Evolutionary conservation across 2,329 filamentous ascomycete genomes (phyloP).

Genomic region (Aspergillus sp.): DNA sequence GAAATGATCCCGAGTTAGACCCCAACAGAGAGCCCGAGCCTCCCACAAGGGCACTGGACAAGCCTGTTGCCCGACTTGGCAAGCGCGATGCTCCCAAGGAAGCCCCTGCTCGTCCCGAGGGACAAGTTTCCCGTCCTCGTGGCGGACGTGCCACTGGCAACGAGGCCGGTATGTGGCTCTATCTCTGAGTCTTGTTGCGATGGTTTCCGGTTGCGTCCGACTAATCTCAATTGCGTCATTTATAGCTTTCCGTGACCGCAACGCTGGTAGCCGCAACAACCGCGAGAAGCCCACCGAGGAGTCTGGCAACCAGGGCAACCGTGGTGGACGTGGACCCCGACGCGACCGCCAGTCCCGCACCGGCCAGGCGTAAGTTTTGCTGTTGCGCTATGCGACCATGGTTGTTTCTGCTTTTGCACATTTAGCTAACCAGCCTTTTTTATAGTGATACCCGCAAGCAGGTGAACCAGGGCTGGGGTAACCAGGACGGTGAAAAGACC

Average conservation of each 20-base stretch:
- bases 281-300: slow-evolving; percentile 77
- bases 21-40: slow-evolving; percentile 73
- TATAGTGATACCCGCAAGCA: slow-evolving; percentile 47
- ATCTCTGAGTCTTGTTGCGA: neutral
- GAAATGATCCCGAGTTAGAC: slow-evolving; percentile 69
- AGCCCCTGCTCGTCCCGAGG: slow-evolving; percentile 53
- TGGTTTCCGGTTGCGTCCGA: slow-evolving; percentile 2
- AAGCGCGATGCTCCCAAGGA: slow-evolving; percentile 87
- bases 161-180: slow-evolving; percentile 74
- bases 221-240: slow-evolving; percentile 18
- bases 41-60: slow-evolving; percentile 87
- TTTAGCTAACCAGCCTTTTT: slow-evolving; percentile 2
- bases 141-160: slow-evolving; percentile 65
- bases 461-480: slow-evolving; percentile 83
- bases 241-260: slow-evolving; percentile 85
- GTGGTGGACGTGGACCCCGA: slow-evolving; percentile 51
- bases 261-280: slow-evolving; percentile 78
- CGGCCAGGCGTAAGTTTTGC: slow-evolving; percentile 55
- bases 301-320: slow-evolving; percentile 46
- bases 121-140: slow-evolving; percentile 41
- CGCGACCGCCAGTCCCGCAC: slow-evolving; percentile 65
- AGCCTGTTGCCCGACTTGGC: slow-evolving; percentile 70
- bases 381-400: neutral
- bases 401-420: neutral
- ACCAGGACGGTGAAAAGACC: slow-evolving; percentile 76